Evolutionary conservation across 1,284 basidiomycete species (phyloP), one percentile per base, ranked within the genome.

Genomic region (Bjerkandera adusta): DNA sequence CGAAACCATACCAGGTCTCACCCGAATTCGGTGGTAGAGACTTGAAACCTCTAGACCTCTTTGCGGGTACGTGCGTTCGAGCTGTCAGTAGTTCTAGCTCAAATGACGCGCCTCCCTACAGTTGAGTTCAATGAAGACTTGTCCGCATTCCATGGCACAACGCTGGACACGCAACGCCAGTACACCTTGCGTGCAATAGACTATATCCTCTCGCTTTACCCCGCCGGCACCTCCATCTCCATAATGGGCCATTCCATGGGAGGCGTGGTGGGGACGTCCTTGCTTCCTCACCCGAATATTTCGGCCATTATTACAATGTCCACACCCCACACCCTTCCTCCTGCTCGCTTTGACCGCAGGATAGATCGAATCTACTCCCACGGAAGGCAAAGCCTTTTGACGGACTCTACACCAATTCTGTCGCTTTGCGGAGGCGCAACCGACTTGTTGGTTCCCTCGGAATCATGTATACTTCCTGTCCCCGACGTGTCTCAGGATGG

Each of bases 91-190:
- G 22, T 35, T 32, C 13, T 7, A 21, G 27, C 8, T 20, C 24
- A 22, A 27, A 48, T 26, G 42, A 33, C 20, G 22, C n/a, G 6
- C 6, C 7, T n/a, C 7, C 33, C 48, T 49, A 10, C 55, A 93
- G 91, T 94, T 52, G 94, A 99, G 62, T 96, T 94, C 70, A 97
- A 98, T 62, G 96, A 99, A 66, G 97, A 98, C 61, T 83, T 98
- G 34, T 94, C 93, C 2, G 97, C 97, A 0, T 90, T 99, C 56
- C 93, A 98, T 67, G 92, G 92, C 0, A 78, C 85, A 1, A 98
- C 94, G 0, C 73, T 99, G 5, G 77, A 85, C 42, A 81, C 92
- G 5, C 90, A 99, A 67, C 89, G 85, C 16, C 68, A 72, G 13
- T 99, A 92, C 65, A 77, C 92, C 13, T 75, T 80, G 22, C 72